Evolutionary conservation across 2,329 filamentous ascomycete species (phyloP), one percentile per base, ranked within the genome.

Genomic region (Balansia obtecta): DNA sequence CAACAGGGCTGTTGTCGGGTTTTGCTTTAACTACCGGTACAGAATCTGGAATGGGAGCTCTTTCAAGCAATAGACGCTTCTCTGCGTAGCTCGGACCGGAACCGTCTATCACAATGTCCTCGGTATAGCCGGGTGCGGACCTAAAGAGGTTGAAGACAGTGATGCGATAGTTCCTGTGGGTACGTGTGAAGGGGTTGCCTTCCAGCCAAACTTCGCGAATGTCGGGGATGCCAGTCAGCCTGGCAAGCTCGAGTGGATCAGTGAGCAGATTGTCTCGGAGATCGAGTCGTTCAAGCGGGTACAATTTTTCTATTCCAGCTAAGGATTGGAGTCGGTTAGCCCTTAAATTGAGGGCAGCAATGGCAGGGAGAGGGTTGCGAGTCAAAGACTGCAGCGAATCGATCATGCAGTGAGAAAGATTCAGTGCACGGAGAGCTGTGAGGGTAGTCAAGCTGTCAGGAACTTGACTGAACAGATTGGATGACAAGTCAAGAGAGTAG

Each of bases 401-500:
- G 55, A 98, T 97, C 90, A 97, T 96, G 74, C 91, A 97, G 61
- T 95, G 86, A 4, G 91, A 95, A 27, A 98, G 75, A 61, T 98
- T 97, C 49, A 98, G 72, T 22, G 93, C 90, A 56, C 90, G 83
- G n/a, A 98, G 77, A 30, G 88, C 85, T 18, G 88, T 89, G 52
- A 98, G 73, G 10, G 81, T 86, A 12, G 90, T 85, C 51, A 98
- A 71, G 60, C 87, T 93, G 65, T 97, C 93, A 1, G 93, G 93
- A 49, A 97, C 85, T 65, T 96, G 87, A n/a, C 82, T 83, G 65
- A 98, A 95, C 33, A 95, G 80, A 61, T 98, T 98, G 47, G 82
- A 83, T 1, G 93, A 97, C 45, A 98, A 72, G 64, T 98, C 93
- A 49, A 98, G 76, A 0, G 93, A 97, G 61, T 91, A 87, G 30